These are phyloP conservation scores for Penicillium ochrochloron DNA, from an alignment of 495 filamentous ascomycete genomes.

Conservation along the genomic window DNA sequence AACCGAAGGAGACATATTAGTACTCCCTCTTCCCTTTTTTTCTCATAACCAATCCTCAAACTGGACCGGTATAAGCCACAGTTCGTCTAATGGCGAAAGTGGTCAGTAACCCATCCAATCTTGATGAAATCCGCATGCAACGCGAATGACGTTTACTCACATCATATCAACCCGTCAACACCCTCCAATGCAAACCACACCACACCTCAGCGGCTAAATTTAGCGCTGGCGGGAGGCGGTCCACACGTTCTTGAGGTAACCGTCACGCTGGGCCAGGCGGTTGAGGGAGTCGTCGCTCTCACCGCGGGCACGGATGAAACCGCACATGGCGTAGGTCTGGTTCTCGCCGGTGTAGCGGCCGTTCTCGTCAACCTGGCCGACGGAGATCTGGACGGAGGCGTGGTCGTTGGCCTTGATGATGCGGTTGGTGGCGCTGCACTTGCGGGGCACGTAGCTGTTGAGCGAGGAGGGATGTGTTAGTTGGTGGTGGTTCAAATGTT, in stretches of 20 bases:
- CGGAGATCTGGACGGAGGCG: constrained; percentile 85
- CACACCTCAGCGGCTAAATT: constrained; percentile 33
- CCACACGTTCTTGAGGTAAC: constrained; percentile 97
- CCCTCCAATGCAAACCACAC: constrained; percentile 27
- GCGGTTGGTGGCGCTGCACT: constrained; percentile 92
- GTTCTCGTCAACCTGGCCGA: constrained; percentile 95
- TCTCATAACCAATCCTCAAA: constrained; percentile 37
- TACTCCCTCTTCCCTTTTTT: constrained; percentile 31
- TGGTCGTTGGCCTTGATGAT: constrained; percentile 99
- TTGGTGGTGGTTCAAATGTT: constrained; percentile 18
- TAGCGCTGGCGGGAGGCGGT: constrained; percentile 72
- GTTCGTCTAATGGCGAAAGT: constrained; percentile 28
- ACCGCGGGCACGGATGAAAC: constrained; percentile 96
- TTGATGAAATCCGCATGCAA: background rate
- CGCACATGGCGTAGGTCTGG: constrained; percentile 95
- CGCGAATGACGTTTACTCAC: constrained; percentile 23
- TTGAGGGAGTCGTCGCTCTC: constrained; percentile 98
- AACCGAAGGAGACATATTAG: constrained; percentile 28
- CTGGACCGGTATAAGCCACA: constrained; percentile 36
- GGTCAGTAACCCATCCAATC: background rate
- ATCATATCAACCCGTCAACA: constrained; percentile 42
- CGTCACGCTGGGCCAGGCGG: constrained; percentile 92
- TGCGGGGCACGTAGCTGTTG: constrained; percentile 95
- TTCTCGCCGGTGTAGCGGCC: constrained; percentile 96
- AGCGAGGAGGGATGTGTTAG: constrained; percentile 28